Conservation (phyloP, 192 early-diverging fungal species). For the Helicostylum pulchrum region DNA sequence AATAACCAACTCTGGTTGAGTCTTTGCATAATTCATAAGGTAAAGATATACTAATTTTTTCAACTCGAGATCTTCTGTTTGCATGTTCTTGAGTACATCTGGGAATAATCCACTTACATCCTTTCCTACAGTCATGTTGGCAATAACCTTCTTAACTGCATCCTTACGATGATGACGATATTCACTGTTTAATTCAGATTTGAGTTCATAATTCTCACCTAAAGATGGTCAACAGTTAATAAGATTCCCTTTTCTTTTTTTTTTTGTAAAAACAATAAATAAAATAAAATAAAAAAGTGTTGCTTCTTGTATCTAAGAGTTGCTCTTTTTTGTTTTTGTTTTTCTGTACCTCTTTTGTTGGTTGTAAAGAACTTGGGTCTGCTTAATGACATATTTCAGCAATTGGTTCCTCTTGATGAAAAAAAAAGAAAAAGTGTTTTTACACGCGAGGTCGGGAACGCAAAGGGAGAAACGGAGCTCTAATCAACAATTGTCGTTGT, state of each 20-base stretch:
- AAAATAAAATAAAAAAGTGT: too few relatives aligned
- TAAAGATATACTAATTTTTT: constrained; percentile 99
- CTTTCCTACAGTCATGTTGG: constrained; percentile 99
- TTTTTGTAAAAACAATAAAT: background rate
- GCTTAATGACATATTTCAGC: constrained; percentile 9
- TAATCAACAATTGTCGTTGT: too few relatives aligned
- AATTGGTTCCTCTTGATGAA: too few relatives aligned
- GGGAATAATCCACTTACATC: constrained; percentile 94
- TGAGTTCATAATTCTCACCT: constrained; percentile 99
- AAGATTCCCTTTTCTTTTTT: background rate
- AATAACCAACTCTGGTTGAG: constrained; percentile 95
- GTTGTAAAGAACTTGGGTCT: constrained; percentile 74
- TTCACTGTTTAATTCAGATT: constrained; percentile 95
- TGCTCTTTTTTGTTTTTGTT: background rate
- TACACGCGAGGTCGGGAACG: too few relatives aligned
- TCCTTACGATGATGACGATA: constrained; percentile 95
- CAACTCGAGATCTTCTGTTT: constrained; percentile 94
- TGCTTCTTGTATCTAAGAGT: background rate
- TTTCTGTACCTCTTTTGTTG: constrained; percentile 62
- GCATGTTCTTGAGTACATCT: constrained; percentile 99
- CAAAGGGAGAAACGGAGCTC: too few relatives aligned
- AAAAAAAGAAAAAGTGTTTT: too few relatives aligned
- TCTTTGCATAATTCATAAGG: constrained; percentile 96
- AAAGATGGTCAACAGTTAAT: background rate
- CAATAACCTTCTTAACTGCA: constrained; percentile 97